phyloP scores from a whole-genome alignment of 2,329 filamentous ascomycete species.

The Blastomyces silverae region DNA sequence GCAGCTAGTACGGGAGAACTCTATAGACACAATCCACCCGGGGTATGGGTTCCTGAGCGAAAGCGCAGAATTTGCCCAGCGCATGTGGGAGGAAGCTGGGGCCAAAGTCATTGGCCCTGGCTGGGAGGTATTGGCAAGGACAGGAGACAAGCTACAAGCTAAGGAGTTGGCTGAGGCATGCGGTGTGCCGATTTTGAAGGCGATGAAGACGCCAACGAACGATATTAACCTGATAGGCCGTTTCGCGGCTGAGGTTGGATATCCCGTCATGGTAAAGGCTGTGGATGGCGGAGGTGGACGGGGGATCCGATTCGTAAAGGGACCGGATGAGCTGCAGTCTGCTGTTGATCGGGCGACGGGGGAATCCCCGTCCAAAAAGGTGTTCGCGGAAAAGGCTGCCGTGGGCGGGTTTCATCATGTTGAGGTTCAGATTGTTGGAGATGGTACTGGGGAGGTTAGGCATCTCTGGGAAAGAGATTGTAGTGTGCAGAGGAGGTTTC shows the following conservation, averaged over 20 bases:
- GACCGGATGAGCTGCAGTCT: constrained; percentile 41
- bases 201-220: constrained; percentile 42
- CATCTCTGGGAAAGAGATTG: constrained; percentile 58
- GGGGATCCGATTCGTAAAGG: constrained; percentile 51
- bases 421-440: constrained; percentile 56
- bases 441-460: constrained; percentile 46
- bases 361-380: constrained; percentile 52
- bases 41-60: constrained; percentile 60
- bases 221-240: constrained; percentile 38
- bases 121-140: constrained; percentile 51
- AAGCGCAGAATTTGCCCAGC: constrained; percentile 45
- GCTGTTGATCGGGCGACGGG: constrained; percentile 48
- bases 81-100: constrained; percentile 46
- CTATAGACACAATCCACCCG: constrained; percentile 52
- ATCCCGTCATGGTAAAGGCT: constrained; percentile 58
- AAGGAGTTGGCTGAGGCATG: constrained; percentile 48
- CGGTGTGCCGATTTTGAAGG: constrained; percentile 48
- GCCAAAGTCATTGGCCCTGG: constrained; percentile 51
- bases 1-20: constrained; percentile 43
- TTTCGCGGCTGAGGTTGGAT: constrained; percentile 55
- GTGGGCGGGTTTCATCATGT: constrained; percentile 56
- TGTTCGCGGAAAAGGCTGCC: constrained; percentile 58
- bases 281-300: constrained; percentile 57
- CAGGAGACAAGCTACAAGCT: constrained; percentile 52
- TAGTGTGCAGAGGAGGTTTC: constrained; percentile 54